A percentile compares a stretch with the other conserved stretches of the same genome.
Conservation (phyloP, 768 basidiomycete species). For the Suillus paluster region DNA sequence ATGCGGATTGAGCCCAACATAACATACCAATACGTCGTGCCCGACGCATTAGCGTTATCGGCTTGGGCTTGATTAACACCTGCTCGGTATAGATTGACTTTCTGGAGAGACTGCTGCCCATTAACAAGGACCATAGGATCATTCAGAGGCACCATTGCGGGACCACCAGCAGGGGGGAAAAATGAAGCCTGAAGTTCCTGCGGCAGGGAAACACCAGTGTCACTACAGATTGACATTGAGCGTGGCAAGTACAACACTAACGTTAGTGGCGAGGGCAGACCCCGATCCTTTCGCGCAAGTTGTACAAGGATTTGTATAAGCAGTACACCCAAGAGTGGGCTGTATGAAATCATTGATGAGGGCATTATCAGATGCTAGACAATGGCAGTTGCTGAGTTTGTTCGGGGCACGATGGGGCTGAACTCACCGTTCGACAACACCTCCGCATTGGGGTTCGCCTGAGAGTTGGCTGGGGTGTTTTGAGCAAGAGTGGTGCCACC, state of each 20-base stretch:
- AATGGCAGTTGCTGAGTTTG: background rate
- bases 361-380: slow-evolving; percentile 29
- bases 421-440: slow-evolving; percentile 29
- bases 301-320: slow-evolving; percentile 30
- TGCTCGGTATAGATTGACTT: slow-evolving; percentile 32
- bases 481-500: slow-evolving; percentile 26
- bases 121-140: slow-evolving; percentile 31
- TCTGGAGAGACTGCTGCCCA: slow-evolving; percentile 26
- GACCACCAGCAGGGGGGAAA: slow-evolving; percentile 28
- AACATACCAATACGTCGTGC: slow-evolving; percentile 24
- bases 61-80: slow-evolving; percentile 32
- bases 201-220: background rate
- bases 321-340: slow-evolving; percentile 28
- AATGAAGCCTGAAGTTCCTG: slow-evolving; percentile 29
- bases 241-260: slow-evolving; percentile 2
- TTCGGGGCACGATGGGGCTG: background rate
- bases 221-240: background rate
- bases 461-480: slow-evolving; percentile 27
- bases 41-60: slow-evolving; percentile 27
- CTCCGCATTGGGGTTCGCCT: slow-evolving; percentile 28
- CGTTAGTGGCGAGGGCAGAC: slow-evolving; percentile 28
- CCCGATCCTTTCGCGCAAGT: slow-evolving; percentile 24
- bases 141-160: slow-evolving; percentile 29
- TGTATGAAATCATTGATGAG: slow-evolving; percentile 30
- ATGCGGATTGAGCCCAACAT: no score